phyloP scores from a whole-genome alignment of 805 yeast species.

The Ogataea zsoltii region DNA sequence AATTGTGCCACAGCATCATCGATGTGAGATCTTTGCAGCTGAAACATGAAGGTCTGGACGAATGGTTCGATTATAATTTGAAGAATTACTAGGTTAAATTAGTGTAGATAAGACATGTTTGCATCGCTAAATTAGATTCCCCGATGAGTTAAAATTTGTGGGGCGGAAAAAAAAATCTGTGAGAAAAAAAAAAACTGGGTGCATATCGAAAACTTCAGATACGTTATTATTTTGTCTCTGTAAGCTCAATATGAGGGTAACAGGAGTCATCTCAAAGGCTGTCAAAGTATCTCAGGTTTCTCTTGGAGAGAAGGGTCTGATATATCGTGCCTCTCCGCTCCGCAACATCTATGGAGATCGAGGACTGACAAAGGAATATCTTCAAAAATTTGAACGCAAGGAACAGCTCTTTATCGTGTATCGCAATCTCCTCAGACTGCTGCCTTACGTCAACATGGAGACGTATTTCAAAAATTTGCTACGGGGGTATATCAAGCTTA shows the following conservation, averaged over 20 bases:
- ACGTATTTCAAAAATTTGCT: conserved; percentile 9
- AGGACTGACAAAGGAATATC: conserved; percentile 18
- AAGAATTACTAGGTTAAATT: conserved; percentile 3
- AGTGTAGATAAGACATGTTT: no score
- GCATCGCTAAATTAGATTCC: no score
- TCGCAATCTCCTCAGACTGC: conserved; percentile 23
- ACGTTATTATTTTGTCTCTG: no score
- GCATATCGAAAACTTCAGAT: no score
- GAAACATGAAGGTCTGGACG: conserved; percentile 24
- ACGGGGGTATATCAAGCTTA: conserved; percentile 15
- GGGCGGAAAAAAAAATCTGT: not conserved
- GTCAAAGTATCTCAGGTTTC: not conserved
- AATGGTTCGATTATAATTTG: conserved; percentile 27
- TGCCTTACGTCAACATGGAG: conserved; percentile 13
- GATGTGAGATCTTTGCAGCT: conserved; percentile 16
- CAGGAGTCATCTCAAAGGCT: not conserved
- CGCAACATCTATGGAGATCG: conserved; percentile 22
- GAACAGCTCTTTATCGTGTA: conserved; percentile 18
- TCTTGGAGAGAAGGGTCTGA: not conserved
- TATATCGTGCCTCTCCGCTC: conserved; percentile 18
- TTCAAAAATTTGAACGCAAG: conserved; percentile 10
- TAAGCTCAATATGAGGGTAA: not conserved
- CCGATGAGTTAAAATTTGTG: no score
- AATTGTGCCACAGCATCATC: conserved; percentile 22
- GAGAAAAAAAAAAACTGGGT: not conserved